Conservation (phyloP, 306 rosid species). For the Castanospermum australe region DNA sequence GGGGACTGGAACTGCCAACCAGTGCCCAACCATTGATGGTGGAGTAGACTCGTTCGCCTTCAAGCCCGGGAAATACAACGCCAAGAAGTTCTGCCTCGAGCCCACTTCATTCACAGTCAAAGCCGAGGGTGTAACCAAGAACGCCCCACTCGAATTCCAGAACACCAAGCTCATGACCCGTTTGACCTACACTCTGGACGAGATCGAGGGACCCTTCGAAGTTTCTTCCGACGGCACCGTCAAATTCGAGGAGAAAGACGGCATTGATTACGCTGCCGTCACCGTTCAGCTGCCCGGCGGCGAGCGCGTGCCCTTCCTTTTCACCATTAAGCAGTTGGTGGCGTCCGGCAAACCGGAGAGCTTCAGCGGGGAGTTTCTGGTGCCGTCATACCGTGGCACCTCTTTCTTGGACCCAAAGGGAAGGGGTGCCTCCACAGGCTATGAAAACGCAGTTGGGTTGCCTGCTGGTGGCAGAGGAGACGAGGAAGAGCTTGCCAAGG, state of each 20-base stretch:
- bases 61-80: conserved; percentile 81
- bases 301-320: conserved; percentile 95
- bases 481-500: conserved; percentile 87
- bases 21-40: conserved; percentile 90
- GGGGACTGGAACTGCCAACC: conserved; percentile 95
- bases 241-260: conserved; percentile 90
- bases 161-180: conserved; percentile 99
- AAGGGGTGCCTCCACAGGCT: conserved; percentile 89
- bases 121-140: conserved; percentile 86
- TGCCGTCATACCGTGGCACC: conserved; percentile 88
- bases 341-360: conserved; percentile 86
- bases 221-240: conserved; percentile 66
- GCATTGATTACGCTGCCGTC: conserved; percentile 89
- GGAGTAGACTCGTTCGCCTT: conserved; percentile 75
- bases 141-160: conserved; percentile 80
- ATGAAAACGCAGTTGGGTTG: conserved; percentile 85
- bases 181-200: conserved; percentile 89
- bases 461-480: conserved; percentile 98
- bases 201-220: conserved; percentile 92
- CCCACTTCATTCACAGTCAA: conserved; percentile 97
- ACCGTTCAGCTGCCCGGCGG: conserved; percentile 90
- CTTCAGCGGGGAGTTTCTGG: conserved; percentile 69
- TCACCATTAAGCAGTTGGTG: conserved; percentile 88
- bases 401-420: conserved; percentile 99
- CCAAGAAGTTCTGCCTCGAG: conserved; percentile 80